These are phyloP conservation scores for Dendrocalamus sinicus DNA, from an alignment of 176 grass and related monocot genomes.

Conservation along the genomic window DNA sequence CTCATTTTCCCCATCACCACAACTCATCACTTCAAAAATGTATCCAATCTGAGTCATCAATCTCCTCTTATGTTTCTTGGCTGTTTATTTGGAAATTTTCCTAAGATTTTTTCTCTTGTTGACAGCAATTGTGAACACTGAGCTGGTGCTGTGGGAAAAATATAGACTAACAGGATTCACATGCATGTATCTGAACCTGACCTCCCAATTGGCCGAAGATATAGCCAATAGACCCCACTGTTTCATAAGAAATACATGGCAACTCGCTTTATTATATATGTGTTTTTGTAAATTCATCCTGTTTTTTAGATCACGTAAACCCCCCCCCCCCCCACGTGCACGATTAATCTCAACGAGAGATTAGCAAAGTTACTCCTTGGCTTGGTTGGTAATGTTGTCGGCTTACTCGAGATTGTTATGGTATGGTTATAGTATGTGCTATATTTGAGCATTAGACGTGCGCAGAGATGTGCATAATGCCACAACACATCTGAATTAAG, in stretches of 20 bases:
- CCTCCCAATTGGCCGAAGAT: neutral
- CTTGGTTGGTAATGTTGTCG: neutral
- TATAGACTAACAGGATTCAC: neutral
- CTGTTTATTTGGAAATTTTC: neutral
- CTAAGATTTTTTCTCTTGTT: neutral
- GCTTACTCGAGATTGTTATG: neutral
- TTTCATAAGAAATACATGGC: neutral
- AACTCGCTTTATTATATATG: neutral
- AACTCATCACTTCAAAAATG: neutral
- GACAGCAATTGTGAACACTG: neutral
- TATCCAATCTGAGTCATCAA: neutral
- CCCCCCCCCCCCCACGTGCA: too few relatives aligned
- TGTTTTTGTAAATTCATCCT: neutral
- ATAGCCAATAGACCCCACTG: neutral
- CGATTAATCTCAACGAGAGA: neutral
- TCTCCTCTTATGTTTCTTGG: neutral
- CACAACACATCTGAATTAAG: conserved; percentile 5
- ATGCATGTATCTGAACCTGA: neutral
- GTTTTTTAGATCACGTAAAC: neutral
- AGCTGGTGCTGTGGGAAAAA: neutral
- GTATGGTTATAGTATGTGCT: neutral
- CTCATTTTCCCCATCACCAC: neutral
- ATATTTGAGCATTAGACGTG: conserved; percentile 2
- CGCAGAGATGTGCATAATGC: neutral
- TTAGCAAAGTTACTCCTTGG: neutral